These are phyloP conservation scores for Euptelea pleiosperma DNA, from an alignment of 164 flowering plant genomes.

Conservation along the genomic window DNA sequence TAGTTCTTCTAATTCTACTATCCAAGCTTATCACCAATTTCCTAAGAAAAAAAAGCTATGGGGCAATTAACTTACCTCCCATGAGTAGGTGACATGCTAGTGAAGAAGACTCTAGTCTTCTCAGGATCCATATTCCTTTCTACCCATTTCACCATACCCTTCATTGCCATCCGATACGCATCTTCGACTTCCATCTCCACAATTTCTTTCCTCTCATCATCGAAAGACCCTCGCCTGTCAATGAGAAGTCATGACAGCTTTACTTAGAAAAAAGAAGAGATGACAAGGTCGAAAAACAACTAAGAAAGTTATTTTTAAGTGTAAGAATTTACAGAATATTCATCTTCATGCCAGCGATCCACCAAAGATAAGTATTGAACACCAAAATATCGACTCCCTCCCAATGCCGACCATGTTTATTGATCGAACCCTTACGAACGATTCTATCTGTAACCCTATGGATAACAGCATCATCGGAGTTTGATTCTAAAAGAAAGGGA, in stretches of 20 bases:
- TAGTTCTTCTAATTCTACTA: too few species aligned
- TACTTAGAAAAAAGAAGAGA: too few species aligned
- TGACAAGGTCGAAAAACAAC: too few species aligned
- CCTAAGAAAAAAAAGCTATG: not conserved
- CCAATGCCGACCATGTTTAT: conserved; percentile 63
- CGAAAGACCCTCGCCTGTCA: conserved; percentile 56
- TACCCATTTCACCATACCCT: conserved; percentile 76
- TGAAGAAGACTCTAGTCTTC: conserved; percentile 63
- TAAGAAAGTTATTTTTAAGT: not conserved
- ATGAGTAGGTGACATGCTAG: conserved; percentile 79
- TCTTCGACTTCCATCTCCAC: conserved; percentile 49
- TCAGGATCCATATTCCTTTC: conserved; percentile 45
- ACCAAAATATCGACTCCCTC: conserved; percentile 62
- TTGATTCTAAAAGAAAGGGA: conserved; percentile 89
- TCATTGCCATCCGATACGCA: conserved; percentile 62
- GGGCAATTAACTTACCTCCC: conserved; percentile 35
- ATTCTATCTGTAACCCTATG: conserved; percentile 62
- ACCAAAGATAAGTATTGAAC: conserved; percentile 76
- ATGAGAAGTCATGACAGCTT: too few species aligned
- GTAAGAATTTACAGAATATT: conserved; percentile 49
- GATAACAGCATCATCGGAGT: conserved; percentile 57
- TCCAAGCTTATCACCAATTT: too few species aligned
- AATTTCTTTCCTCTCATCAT: conserved; percentile 43
- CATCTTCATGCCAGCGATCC: conserved; percentile 68
- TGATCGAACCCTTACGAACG: conserved; percentile 57